Conservation (phyloP, 768 basidiomycete genomes). For the Gymnopilus junonius region DNA sequence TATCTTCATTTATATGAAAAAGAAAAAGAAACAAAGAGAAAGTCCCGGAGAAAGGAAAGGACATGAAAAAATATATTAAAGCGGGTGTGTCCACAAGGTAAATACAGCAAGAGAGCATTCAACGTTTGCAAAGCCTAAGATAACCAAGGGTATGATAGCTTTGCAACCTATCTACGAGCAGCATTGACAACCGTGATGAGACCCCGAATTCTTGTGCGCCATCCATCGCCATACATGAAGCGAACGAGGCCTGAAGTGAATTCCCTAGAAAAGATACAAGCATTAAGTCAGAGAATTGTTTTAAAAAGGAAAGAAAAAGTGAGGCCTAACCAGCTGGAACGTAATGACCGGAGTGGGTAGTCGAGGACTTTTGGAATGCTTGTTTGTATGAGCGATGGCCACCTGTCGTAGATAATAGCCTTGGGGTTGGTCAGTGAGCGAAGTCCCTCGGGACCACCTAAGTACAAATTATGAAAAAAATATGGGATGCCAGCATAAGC, state of each 20-base stretch:
- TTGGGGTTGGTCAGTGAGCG: constrained; percentile 88
- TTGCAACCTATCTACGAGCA: constrained; percentile 24
- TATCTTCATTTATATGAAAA: neutral
- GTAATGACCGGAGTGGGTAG: constrained; percentile 80
- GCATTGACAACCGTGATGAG: constrained; percentile 43
- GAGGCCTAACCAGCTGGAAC: constrained; percentile 70
- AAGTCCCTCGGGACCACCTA: constrained; percentile 93
- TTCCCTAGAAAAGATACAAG: constrained; percentile 41
- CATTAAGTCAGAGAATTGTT: neutral
- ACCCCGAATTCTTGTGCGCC: constrained; percentile 50
- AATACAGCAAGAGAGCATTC: constrained; percentile 1
- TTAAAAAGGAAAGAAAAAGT: neutral
- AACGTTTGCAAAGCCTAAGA: neutral
- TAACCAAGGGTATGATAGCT: neutral
- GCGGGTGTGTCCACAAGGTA: constrained; percentile 7
- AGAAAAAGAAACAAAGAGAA: neutral
- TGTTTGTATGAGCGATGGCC: constrained; percentile 84
- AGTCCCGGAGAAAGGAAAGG: neutral
- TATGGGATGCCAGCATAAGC: neutral
- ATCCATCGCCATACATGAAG: constrained; percentile 57
- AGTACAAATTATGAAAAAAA: constrained; percentile 13
- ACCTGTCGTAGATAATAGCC: constrained; percentile 84
- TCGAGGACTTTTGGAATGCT: constrained; percentile 84
- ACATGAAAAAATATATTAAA: constrained; percentile 19
- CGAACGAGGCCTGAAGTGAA: constrained; percentile 53